Evolutionary conservation across 2,329 filamentous ascomycete species (phyloP), one percentile per base, ranked within the genome.

Genomic region (Aspergillus arachidicola): DNA sequence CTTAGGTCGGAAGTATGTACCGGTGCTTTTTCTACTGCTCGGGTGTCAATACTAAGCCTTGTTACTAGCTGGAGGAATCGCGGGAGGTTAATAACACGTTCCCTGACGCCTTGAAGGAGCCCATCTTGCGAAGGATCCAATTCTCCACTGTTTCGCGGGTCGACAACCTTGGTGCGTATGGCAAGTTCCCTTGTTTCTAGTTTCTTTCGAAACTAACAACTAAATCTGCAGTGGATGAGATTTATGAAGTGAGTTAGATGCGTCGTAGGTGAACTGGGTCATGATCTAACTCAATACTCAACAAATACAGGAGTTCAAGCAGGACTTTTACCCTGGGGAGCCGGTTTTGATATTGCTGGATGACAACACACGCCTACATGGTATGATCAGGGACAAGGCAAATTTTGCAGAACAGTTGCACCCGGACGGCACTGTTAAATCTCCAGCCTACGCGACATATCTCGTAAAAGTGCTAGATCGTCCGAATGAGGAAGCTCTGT

Each of bases 61-160:
- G 46, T 57, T 14, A 19, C 23, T 67, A 93, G 91, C 86, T 87
- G 72, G 86, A 89, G 68, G 93, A 93, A 68, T 93, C 93, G 55
- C 88, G 89, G 76, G 93, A 96, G 78, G 93, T 98, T 63, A 93
- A 98, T 70, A 92, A 91, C 74, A 88, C 91, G 43, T 98, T 99
- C 71, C 95, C 95, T 21, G 93, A 97, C 77, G 88, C 92, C 43
- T 84, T 99, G 65, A 96, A 96, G 75, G 92, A 92, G 55, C 95
- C 94, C 12, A 92, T 99, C 57, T 82, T 99, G 68, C 91, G 93
- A 66, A 91, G 90, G 75, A 92, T 97, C 41, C 95, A 99, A 74
- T 97, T 96, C 78, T 94, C 92, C 74, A 94, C 89, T 26, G 89
- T 92, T 67, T 95, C 90, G 56, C 89, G 95, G 68, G 93, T 99